Evolutionary conservation across 2,329 filamentous ascomycete species (phyloP), one percentile per base, ranked within the genome.

Genomic region (Talaromyces sp.): DNA sequence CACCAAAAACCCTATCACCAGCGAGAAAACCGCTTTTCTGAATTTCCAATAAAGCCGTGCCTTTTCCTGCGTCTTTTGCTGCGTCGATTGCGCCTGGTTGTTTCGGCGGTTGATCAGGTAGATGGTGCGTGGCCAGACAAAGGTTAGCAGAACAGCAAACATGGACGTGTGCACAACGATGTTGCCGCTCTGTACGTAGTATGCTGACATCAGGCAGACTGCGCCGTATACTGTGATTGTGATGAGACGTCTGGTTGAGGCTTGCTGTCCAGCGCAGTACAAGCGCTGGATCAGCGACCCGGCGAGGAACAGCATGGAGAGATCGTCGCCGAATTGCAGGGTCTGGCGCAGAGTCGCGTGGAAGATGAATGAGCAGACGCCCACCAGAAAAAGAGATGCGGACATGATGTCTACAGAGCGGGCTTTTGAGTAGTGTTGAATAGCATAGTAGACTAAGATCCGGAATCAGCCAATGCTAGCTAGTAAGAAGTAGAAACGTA

Each of bases 291-390:
- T 32, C 30, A 58, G 56, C 30, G 56, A 22, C 17, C 39, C 56
- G 10, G 28, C 56, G 10, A 58, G 56, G 19, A 58, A 58, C 19
- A 58, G 19, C 56, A 58, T 58, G 19, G 56, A 58, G 11, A 58
- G 27, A 19, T 58, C 56, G 11, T 58, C 56, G 13, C 42, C 33
- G 19, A 58, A 58, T 32, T 58, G 56, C n/a, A 30, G 25, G 8
- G 17, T 52, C 11, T 58, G 56, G 19, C 44, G 56, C 28, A 58
- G 32, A 36, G 30, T 52, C 11, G 56, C 56, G 17, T 58, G 56
- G n/a, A 58, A 58, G 7, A 52, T n/a, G 15, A 58, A 58, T 25
- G 56, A 58, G 5, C 42, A 36, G 9, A 58, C 30, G 28, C 56
- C 56, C 5, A 58, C 56, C 3, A 58, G 28, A 17, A 52, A 27